Base-by-base conservation (phyloP, 2,329 filamentous ascomycete genomes). In the Cadophora luteo-olivacea region DNA sequence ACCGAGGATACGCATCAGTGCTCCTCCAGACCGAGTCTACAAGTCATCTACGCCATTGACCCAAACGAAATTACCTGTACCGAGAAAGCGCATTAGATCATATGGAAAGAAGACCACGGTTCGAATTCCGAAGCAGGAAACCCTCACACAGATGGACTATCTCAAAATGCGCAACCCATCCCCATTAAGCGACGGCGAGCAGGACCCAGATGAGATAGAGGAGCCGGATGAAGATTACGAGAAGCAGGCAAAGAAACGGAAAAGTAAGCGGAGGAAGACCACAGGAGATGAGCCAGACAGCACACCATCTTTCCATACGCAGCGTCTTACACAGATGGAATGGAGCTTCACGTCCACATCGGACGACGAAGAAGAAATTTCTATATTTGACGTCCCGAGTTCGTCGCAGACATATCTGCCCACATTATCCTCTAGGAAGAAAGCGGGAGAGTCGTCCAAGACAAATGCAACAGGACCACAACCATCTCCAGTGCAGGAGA, bases 121-220 rank as follows among this genome's bases (percentile, higher is more conserved):
- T n/a, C 63, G 64, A 55, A 52, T 74, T 12, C 49, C 69, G 25
- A 74, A 71, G 41, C 73, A 77, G 57, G 65, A 72, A 64, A 77
- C 75, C 1, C 73, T 77, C 22, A 77, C 76, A 25, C 76, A 77
- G 65, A 77, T 77, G 68, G 75, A 72, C 45, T 73, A 69, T 45
- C 61, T 75, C 19, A 69, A 61, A 49, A 45, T 73, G 36, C 38
- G 61, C 38, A 58, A 61, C 24, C 67, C 58, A 4, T 32, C 38
- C 5, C 58, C 45, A 6, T 33, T 69, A 14, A 48, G 38, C 3
- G 68, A 69, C 19, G 64, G 69, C 9, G 70, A 75, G 22, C 55
- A 67, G 32, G 66, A 65, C 11, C 60, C 61, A n/a, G 67, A 65
- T 32, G 62, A 69, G 2, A 60, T 51, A 14, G 68, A 70, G 58